A percentile compares a stretch with the other conserved stretches of the same genome.
Evolutionary conservation across 108 stramenopile species (phyloP).

Genomic region (Nannochloropsis gaditana): DNA sequence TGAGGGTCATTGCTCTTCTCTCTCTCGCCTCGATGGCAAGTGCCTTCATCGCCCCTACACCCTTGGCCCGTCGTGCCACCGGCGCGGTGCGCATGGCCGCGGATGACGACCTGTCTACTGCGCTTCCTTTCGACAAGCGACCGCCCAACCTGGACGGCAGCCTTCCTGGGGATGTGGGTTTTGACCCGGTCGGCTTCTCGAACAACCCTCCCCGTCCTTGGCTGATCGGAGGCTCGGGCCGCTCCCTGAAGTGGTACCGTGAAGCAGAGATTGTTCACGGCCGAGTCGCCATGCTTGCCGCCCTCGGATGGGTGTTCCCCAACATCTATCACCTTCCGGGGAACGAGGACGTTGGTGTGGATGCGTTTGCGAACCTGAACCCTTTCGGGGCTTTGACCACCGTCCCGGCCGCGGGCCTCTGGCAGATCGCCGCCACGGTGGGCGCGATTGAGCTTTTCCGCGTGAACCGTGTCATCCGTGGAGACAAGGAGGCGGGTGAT

Average conservation of each 20-base stretch:
- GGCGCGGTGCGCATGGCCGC: constrained; percentile 27
- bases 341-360: constrained; percentile 75
- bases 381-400: constrained; percentile 72
- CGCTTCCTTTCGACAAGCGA: constrained; percentile 42
- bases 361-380: constrained; percentile 85
- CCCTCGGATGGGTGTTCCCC: constrained; percentile 88
- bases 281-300: constrained; percentile 92
- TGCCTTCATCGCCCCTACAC: constrained; percentile 13
- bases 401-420: constrained; percentile 70
- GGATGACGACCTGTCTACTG: constrained; percentile 31
- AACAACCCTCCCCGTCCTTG: constrained; percentile 64
- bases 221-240: constrained; percentile 56
- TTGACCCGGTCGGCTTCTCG: constrained; percentile 92
- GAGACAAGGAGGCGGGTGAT: constrained; percentile 74
- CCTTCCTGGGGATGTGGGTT: constrained; percentile 84
- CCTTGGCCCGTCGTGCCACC: constrained; percentile 18
- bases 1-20: constrained; percentile 3
- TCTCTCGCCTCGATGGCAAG: constrained; percentile 3
- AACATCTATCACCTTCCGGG: constrained; percentile 88
- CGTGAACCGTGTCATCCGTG: constrained; percentile 68
- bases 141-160: constrained; percentile 70
- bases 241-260: constrained; percentile 71
- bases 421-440: constrained; percentile 79
- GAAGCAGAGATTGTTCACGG: constrained; percentile 95
- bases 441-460: constrained; percentile 73